These are phyloP conservation scores for Lepiota brunneoincarnata DNA, from an alignment of 768 basidiomycete species.

Conservation along the genomic window DNA sequence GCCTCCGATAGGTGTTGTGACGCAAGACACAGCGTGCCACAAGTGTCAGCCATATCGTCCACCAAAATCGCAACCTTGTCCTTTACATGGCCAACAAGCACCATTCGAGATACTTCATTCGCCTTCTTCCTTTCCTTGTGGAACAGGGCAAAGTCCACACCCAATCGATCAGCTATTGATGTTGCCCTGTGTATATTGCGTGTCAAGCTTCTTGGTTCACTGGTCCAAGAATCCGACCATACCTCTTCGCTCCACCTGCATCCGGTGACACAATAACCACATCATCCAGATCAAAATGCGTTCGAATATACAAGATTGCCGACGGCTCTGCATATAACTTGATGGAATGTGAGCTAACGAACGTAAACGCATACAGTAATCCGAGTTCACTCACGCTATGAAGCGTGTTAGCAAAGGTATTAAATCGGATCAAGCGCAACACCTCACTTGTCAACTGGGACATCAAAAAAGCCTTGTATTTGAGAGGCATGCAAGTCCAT, in stretches of 20 bases:
- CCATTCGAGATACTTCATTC: slow-evolving; percentile 92
- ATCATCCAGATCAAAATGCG: slow-evolving; percentile 79
- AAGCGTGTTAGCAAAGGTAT: slow-evolving; percentile 8
- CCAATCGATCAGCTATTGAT: slow-evolving; percentile 92
- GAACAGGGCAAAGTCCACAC: slow-evolving; percentile 97
- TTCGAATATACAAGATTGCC: slow-evolving; percentile 91
- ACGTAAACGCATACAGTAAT: slow-evolving; percentile 11
- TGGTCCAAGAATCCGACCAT: slow-evolving; percentile 17
- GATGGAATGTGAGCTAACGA: slow-evolving; percentile 14
- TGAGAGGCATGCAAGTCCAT: slow-evolving; percentile 99
- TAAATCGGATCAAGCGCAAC: slow-evolving; percentile 15
- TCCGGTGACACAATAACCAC: slow-evolving; percentile 97
- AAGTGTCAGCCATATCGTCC: slow-evolving; percentile 99
- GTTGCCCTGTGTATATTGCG: slow-evolving; percentile 66
- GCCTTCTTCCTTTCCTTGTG: slow-evolving; percentile 99
- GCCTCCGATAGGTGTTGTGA: slow-evolving; percentile 87
- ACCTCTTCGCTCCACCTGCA: slow-evolving; percentile 98
- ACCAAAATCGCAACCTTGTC: slow-evolving; percentile 93
- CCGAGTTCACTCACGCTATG: slow-evolving; percentile 21
- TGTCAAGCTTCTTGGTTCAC: slow-evolving; percentile 6
- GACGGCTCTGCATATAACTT: slow-evolving; percentile 96
- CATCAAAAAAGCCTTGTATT: slow-evolving; percentile 99
- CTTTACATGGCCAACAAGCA: slow-evolving; percentile 90
- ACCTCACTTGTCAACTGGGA: slow-evolving; percentile 98
- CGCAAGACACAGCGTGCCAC: slow-evolving; percentile 90